These are phyloP conservation scores for Thalassiosira sp. DNA, from an alignment of 352 stramenopile genomes.

Conservation along the genomic window DNA sequence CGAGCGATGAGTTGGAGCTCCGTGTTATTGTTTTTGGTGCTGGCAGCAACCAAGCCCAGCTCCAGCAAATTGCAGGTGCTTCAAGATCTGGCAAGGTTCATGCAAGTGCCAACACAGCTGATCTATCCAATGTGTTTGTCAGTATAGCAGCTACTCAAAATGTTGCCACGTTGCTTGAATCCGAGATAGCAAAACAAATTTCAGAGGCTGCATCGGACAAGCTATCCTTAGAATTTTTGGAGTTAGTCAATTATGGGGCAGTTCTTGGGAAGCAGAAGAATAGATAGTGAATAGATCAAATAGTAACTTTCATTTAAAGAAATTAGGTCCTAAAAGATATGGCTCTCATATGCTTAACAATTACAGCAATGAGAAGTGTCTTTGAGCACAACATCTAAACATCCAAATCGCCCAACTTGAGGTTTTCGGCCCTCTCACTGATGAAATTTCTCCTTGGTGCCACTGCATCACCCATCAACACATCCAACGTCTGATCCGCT, in stretches of 20 bases:
- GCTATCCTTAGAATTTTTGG: slow-evolving; percentile 12
- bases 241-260: not conserved
- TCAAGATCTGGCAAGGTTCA: slow-evolving; percentile 54
- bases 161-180: slow-evolving; percentile 57
- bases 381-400: no score
- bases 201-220: slow-evolving; percentile 63
- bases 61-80: slow-evolving; percentile 52
- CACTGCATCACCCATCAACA: slow-evolving; percentile 86
- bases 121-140: slow-evolving; percentile 60
- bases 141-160: slow-evolving; percentile 52
- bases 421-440: slow-evolving; percentile 69
- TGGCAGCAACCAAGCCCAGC: slow-evolving; percentile 40
- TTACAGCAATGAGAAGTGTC: no score
- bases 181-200: slow-evolving; percentile 63
- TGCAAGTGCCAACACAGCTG: slow-evolving; percentile 40
- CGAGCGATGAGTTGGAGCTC: slow-evolving; percentile 50
- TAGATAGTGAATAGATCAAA: no score
- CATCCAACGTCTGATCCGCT: slow-evolving; percentile 79
- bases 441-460: slow-evolving; percentile 84
- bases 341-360: no score
- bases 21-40: slow-evolving; percentile 66
- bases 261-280: no score
- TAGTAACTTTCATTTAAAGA: not conserved
- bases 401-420: slow-evolving; percentile 83
- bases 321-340: no score